Evolutionary conservation across 2,329 filamentous ascomycete genomes (phyloP).

Genomic region (Botrytis byssoidea): DNA sequence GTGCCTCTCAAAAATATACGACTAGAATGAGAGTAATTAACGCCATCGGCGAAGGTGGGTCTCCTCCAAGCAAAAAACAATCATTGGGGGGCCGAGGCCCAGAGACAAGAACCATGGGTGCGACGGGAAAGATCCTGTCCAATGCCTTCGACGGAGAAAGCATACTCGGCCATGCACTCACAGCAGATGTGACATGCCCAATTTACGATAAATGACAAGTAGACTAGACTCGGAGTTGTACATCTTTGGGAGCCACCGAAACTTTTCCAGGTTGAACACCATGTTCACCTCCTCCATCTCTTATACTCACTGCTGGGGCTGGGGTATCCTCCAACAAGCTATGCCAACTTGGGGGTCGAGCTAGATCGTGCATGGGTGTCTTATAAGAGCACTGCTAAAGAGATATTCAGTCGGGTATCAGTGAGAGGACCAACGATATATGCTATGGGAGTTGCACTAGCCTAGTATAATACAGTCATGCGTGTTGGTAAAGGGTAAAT

Average conservation of each 20-base stretch:
- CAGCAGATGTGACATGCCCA: neutral
- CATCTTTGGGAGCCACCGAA: neutral
- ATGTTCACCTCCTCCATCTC: neutral
- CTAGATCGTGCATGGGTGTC: neutral
- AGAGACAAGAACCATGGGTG: neutral
- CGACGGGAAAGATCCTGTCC: neutral
- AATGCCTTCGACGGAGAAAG: neutral
- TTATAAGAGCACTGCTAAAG: neutral
- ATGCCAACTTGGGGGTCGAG: neutral
- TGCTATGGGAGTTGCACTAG: neutral
- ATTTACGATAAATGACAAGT: neutral
- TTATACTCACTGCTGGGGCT: neutral
- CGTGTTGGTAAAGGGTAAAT: neutral
- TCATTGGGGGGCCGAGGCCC: neutral
- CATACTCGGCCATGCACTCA: neutral
- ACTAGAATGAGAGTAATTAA: neutral
- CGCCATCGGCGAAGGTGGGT: neutral
- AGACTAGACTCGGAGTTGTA: neutral
- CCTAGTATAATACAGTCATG: neutral
- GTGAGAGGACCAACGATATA: neutral
- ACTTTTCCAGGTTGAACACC: neutral
- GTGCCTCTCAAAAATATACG: neutral
- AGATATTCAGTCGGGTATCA: neutral
- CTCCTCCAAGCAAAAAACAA: neutral
- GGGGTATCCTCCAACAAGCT: neutral